Conservation (phyloP, 495 filamentous ascomycete species). For the Tuber indicum region DNA sequence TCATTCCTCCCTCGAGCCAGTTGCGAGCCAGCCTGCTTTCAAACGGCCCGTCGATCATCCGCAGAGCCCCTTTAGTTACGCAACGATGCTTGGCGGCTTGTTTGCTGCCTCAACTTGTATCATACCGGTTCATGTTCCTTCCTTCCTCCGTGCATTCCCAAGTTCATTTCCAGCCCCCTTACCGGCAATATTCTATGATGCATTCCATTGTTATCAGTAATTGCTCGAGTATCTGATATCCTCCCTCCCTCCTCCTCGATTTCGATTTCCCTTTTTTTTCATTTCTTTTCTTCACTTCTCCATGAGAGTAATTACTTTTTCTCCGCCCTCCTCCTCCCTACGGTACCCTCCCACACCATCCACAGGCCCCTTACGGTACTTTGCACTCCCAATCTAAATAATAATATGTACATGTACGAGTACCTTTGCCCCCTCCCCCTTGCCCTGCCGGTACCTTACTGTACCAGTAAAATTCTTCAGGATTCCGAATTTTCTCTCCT, state of each 20-base stretch:
- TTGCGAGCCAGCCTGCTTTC: neutral
- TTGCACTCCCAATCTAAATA: neutral
- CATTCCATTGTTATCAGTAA: neutral
- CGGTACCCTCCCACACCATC: neutral
- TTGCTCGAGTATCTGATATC: neutral
- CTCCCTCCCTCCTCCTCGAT: neutral
- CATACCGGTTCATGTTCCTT: neutral
- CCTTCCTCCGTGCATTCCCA: neutral
- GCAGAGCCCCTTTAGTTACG: neutral
- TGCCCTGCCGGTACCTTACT: neutral
- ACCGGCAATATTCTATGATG: neutral
- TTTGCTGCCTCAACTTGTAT: neutral
- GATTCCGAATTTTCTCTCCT: neutral
- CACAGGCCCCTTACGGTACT: neutral
- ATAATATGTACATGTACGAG: neutral
- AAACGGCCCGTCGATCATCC: constrained; percentile 1
- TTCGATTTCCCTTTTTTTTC: neutral
- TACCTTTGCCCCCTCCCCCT: neutral
- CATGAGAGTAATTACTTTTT: neutral
- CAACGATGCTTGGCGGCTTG: neutral
- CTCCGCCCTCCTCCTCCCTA: neutral
- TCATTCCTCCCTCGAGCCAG: neutral
- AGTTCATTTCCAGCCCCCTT: neutral
- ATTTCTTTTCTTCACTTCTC: neutral
- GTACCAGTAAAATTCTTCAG: neutral